These are phyloP conservation scores for Geotrichum phurueaensis DNA, from an alignment of 1,139 yeast species.

Conservation along the genomic window DNA sequence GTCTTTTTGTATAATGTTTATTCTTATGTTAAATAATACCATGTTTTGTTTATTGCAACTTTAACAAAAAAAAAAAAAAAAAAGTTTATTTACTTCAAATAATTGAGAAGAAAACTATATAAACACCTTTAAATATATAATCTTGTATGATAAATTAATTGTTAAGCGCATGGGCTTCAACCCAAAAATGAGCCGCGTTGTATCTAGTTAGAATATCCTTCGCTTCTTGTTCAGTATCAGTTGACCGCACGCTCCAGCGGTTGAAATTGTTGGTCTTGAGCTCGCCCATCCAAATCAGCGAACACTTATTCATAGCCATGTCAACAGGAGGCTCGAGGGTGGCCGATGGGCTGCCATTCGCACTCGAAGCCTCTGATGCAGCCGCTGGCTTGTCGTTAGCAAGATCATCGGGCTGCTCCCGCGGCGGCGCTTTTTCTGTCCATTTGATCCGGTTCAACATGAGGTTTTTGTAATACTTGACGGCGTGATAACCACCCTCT, in stretches of 20 bases:
- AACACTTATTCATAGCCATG: conserved; percentile 46
- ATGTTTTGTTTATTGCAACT: conserved; percentile 1
- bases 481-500: conserved; percentile 63
- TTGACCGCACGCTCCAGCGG: conserved; percentile 54
- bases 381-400: neutral
- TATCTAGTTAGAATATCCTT: conserved; percentile 46
- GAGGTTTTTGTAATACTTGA: conserved; percentile 58
- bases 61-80: too few relatives aligned
- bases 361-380: neutral
- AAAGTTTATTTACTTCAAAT: neutral
- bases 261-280: conserved; percentile 48
- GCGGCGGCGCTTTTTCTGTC: conserved; percentile 45
- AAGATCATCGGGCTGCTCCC: conserved; percentile 17
- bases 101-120: neutral
- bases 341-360: conserved; percentile 5
- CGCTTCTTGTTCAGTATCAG: conserved; percentile 52
- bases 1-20: neutral
- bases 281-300: conserved; percentile 72
- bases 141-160: neutral
- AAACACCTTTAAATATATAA: neutral
- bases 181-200: conserved; percentile 57
- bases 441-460: conserved; percentile 62
- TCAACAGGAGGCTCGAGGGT: conserved; percentile 30
- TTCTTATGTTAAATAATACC: neutral
- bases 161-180: conserved; percentile 25